These are phyloP conservation scores for Erysimum cheiri DNA, from an alignment of 441 rosid species.

Conservation along the genomic window DNA sequence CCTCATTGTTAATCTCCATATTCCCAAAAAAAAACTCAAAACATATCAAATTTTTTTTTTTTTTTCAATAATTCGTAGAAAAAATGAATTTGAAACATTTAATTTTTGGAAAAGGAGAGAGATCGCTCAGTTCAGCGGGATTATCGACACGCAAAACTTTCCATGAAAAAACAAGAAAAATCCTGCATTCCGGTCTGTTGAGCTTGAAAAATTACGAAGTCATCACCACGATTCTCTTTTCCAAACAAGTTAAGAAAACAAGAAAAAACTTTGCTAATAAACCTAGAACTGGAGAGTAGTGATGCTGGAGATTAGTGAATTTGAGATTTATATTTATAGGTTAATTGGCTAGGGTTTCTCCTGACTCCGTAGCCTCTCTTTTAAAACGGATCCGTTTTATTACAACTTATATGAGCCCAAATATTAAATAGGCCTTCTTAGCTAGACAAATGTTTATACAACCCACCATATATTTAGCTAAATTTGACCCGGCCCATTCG, in stretches of 20 bases:
- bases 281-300: not conserved
- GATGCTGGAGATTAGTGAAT: not conserved
- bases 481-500: constrained; percentile 1
- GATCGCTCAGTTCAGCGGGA: constrained; percentile 81
- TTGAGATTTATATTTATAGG: constrained; percentile 17
- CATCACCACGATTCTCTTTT: constrained; percentile 51
- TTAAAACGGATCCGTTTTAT: not conserved
- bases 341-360: constrained; percentile 14
- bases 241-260: too few relatives aligned
- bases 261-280: too few relatives aligned
- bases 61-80: too few relatives aligned
- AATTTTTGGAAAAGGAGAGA: not conserved
- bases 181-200: constrained; percentile 89
- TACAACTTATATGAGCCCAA: not conserved
- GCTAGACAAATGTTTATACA: not conserved
- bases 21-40: too few relatives aligned
- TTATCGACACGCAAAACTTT: constrained; percentile 69
- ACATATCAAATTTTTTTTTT: too few relatives aligned
- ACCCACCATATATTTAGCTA: not conserved
- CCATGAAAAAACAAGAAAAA: constrained; percentile 39
- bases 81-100: not conserved
- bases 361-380: not conserved
- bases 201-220: constrained; percentile 82
- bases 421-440: not conserved
- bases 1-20: constrained; percentile 58